Base-by-base conservation (phyloP, 495 filamentous ascomycete species). In the Venustampulla echinocandica region DNA sequence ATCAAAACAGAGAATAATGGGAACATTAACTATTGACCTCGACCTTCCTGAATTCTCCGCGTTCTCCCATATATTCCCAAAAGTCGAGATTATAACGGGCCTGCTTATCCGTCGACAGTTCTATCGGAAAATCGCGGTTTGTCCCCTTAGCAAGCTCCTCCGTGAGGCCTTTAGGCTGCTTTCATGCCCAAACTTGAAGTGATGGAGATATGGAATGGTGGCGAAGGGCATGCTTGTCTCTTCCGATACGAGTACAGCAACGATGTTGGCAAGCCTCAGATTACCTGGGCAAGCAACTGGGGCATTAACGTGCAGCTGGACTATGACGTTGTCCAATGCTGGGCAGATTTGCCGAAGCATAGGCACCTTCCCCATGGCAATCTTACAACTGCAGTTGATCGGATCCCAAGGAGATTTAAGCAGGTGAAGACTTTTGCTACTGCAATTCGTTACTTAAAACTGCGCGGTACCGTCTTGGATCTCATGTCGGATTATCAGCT, bases 1-100 rank as follows among this genome's bases (percentile, higher is more conserved):
- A 43, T 46, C 48, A 50, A 55, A 55, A 44, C 47, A 55, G 43
- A 50, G 52, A 46, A 47, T 55, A 51, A 46, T 55, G 47, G 52
- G 52, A 50, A 51, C 48, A 44, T 44, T 50, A 48, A 50, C 47
- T 42, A 50, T 55, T 48, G 42, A 44, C 15, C 25, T 39, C 33
- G 42, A 55, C 33, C 43, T 55, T 50, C 42, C 25, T 48, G 38
- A 48, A 53, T 48, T 44, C 50, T 38, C 42, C 40, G 21, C 47
- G 34, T 44, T 44, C 39, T 44, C 10, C 42, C 5, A 44, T 40
- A 27, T 30, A 18, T 54, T 46, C 45, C 51, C 51, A 32, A 49
- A 49, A 35, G 51, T 54, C 32, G 51, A 54, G 44, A 49, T 49
- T 41, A 40, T 54, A 34, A 54, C 51, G 37, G 39, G 46, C 33